phyloP scores from a whole-genome alignment of 2,329 filamentous ascomycete species.

The Microcera coccophila region DNA sequence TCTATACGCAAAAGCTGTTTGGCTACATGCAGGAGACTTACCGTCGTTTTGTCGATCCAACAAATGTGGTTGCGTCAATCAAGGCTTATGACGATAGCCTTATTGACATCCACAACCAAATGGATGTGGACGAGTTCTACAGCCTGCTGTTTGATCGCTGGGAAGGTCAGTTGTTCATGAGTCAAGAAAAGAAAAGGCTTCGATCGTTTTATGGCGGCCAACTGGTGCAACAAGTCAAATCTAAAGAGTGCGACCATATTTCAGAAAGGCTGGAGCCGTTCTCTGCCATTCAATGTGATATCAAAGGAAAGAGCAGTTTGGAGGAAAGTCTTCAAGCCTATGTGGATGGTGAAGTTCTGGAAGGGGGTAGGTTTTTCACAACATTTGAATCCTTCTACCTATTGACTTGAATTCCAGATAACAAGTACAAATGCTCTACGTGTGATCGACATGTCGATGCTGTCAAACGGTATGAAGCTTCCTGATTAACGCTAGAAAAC shows the following conservation, averaged over 20 bases:
- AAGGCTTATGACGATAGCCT: conserved; percentile 75
- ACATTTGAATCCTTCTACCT: conserved; percentile 4
- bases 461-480: conserved; percentile 66
- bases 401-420: conserved; percentile 63
- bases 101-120: conserved; percentile 86
- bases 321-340: conserved; percentile 91
- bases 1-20: conserved; percentile 77
- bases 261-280: conserved; percentile 89
- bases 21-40: conserved; percentile 80
- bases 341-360: conserved; percentile 92
- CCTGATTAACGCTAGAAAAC: not conserved
- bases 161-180: conserved; percentile 71
- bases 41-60: conserved; percentile 68
- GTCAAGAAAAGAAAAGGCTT: conserved; percentile 67
- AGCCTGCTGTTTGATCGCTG: conserved; percentile 88
- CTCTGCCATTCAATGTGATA: conserved; percentile 91
- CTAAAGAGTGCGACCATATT: conserved; percentile 88
- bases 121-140: conserved; percentile 98
- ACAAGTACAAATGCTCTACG: conserved; percentile 94
- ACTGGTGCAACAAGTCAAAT: conserved; percentile 90
- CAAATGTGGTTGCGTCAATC: conserved; percentile 68
- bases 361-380: conserved; percentile 60
- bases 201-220: conserved; percentile 86
- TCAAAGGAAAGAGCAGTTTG: conserved; percentile 82
- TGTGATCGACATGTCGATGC: conserved; percentile 89